Percentiles rank a stretch among this genome's conserved stretches.
Conservation (phyloP, 495 filamentous ascomycete species). For the Pyrenula aspistea region DNA sequence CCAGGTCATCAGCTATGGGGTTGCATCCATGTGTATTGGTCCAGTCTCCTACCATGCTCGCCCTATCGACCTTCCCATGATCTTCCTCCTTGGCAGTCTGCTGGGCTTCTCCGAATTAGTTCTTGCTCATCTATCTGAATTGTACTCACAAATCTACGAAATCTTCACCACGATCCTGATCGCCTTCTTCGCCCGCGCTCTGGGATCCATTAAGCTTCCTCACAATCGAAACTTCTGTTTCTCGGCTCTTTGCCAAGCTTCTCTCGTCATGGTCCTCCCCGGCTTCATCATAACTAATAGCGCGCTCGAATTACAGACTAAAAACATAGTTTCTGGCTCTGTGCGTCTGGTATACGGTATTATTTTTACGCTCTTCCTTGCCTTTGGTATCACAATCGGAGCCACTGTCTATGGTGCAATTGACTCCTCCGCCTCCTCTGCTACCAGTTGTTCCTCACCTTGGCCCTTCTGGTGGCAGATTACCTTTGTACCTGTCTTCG, state of each 20-base stretch:
- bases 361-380: constrained; percentile 89
- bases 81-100: constrained; percentile 71
- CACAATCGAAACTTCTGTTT: constrained; percentile 68
- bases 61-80: constrained; percentile 76
- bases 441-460: constrained; percentile 49
- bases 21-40: constrained; percentile 65
- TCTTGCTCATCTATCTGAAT: constrained; percentile 63
- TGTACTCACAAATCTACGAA: constrained; percentile 80
- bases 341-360: constrained; percentile 94
- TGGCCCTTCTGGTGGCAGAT: constrained; percentile 46
- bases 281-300: constrained; percentile 77
- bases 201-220: constrained; percentile 55
- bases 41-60: constrained; percentile 84
- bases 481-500: constrained; percentile 65
- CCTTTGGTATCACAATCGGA: constrained; percentile 90
- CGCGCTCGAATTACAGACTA: constrained; percentile 78
- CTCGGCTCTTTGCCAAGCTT: constrained; percentile 79
- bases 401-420: constrained; percentile 80
- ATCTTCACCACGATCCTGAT: constrained; percentile 76
- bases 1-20: constrained; percentile 64
- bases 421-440: constrained; percentile 59
- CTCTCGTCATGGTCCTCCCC: constrained; percentile 84
- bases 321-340: constrained; percentile 77
- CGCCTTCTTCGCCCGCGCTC: constrained; percentile 73
- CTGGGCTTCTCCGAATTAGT: constrained; percentile 77